A percentile compares a stretch with the other conserved stretches of the same genome.
phyloP scores from a whole-genome alignment of 164 flowering plant species.

The Magnolia sinica region DNA sequence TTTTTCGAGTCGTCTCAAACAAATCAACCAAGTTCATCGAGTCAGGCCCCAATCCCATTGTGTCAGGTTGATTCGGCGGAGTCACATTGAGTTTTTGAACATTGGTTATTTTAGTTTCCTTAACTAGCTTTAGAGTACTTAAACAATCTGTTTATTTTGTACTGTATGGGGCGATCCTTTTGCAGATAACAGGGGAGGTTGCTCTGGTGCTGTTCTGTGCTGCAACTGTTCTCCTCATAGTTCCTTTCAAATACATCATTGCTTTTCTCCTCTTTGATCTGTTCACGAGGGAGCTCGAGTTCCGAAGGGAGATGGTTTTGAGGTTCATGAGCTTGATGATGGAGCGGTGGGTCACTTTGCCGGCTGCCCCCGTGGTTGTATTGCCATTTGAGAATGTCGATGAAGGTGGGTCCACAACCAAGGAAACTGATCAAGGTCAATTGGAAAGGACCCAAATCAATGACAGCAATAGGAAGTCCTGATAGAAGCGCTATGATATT shows the following conservation, averaged over 20 bases:
- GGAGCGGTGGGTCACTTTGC: slow-evolving; percentile 83
- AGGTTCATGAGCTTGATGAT: slow-evolving; percentile 60
- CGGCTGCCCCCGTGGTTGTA: slow-evolving; percentile 82
- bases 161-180: slow-evolving; percentile 1
- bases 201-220: slow-evolving; percentile 59
- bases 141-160: too few species aligned
- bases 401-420: neutral
- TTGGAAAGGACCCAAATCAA: slow-evolving; percentile 20
- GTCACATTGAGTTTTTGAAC: too few species aligned
- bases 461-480: slow-evolving; percentile 12
- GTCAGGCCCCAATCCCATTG: too few species aligned
- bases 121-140: too few species aligned
- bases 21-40: too few species aligned
- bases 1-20: too few species aligned
- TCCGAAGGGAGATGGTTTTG: slow-evolving; percentile 66
- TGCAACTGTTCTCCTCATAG: slow-evolving; percentile 53
- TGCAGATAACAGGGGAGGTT: slow-evolving; percentile 82
- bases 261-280: slow-evolving; percentile 57
- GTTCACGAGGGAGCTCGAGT: slow-evolving; percentile 79
- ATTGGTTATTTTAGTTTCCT: too few species aligned
- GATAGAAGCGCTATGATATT: neutral
- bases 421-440: slow-evolving; percentile 18
- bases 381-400: slow-evolving; percentile 61
- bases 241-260: slow-evolving; percentile 63
- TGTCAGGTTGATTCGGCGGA: too few species aligned